Base-by-base conservation (phyloP, 1,284 basidiomycete genomes). In the Phylloporus sp. region DNA sequence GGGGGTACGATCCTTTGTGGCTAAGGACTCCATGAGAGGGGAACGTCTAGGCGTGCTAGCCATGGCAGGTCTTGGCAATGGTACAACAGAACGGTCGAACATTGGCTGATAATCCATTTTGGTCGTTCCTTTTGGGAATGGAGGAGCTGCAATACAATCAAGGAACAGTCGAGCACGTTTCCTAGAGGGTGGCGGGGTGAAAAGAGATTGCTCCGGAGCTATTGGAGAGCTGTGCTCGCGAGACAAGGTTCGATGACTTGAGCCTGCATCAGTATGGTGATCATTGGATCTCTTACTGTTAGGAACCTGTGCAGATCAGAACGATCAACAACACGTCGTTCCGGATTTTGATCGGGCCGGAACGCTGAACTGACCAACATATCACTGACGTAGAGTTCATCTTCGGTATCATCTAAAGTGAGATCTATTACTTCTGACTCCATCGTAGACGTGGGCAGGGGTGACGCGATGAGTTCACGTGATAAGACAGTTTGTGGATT, bases 381-480 rank as follows among this genome's bases (percentile, higher is more conserved):
- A 15, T 64, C 54, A 4, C 37, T 29, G 39, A 65, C 26, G 8
- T 31, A 24, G 3, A 54, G 37, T 52, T 67, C 66, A 6, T 75
- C 72, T 28, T 68, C 66, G 47, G 72, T 66, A 65, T 73, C 68
- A 34, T 66, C 66, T 32, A 60, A 18, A 39, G 72, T 74, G 58
- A 70, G 74, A 63, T 73, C 70, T 66, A 71, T 72, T 6, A 71
- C 59, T 1, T 66, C 66, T 11, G 63, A 57, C 6, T 65, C 15
- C 6, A n/a, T 47, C 31, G 50, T 62, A 4, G 58, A 53, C 24
- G 44, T 17, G 34, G 50, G 28, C 40, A 40, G 55, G 12, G 20
- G 54, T 18, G 26, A 39, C 28, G 20, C 20, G 47, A n/a, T 26
- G 22, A 31, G 56, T 49, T 52, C 40, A 28, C 31, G 52, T 34